Evolutionary conservation across 768 basidiomycete species (phyloP).

Genomic region (Kwoniella sp.): DNA sequence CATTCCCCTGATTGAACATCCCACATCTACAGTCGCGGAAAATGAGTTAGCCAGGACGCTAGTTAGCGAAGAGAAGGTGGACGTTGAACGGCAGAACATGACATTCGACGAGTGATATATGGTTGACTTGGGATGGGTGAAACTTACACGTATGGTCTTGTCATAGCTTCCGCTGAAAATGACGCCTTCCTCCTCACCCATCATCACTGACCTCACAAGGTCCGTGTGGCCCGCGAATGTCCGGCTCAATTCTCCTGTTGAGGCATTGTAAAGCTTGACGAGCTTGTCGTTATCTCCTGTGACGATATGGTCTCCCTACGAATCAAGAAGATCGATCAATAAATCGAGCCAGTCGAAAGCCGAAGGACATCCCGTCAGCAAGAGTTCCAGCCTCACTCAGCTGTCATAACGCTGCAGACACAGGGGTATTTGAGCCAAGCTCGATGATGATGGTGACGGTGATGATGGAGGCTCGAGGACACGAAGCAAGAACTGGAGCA

Average conservation of each 20-base stretch:
- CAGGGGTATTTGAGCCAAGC: background rate
- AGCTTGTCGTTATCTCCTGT: slow-evolving; percentile 32
- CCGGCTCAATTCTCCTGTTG: slow-evolving; percentile 15
- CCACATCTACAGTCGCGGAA: slow-evolving; percentile 26
- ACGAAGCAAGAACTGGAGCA: too few species aligned
- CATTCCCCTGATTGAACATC: slow-evolving; percentile 25
- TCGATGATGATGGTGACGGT: background rate
- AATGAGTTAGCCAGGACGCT: background rate
- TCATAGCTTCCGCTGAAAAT: slow-evolving; percentile 44
- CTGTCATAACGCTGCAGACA: too few species aligned
- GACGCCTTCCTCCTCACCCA: slow-evolving; percentile 21
- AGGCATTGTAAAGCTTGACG: slow-evolving; percentile 30
- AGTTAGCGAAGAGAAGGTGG: too few species aligned
- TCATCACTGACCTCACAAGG: slow-evolving; percentile 31
- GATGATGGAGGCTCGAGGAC: too few species aligned
- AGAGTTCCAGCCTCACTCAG: too few species aligned
- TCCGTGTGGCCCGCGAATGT: slow-evolving; percentile 36
- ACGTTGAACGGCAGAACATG: too few species aligned
- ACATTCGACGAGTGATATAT: too few species aligned
- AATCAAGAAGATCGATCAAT: too few species aligned
- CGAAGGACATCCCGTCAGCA: too few species aligned
- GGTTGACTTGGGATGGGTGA: too few species aligned
- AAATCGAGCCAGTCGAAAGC: too few species aligned
- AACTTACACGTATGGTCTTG: slow-evolving; percentile 31
- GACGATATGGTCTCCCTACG: slow-evolving; percentile 34